phyloP scores from a whole-genome alignment of 2,329 filamentous ascomycete genomes.

The Pochonia chlamydosporia region DNA sequence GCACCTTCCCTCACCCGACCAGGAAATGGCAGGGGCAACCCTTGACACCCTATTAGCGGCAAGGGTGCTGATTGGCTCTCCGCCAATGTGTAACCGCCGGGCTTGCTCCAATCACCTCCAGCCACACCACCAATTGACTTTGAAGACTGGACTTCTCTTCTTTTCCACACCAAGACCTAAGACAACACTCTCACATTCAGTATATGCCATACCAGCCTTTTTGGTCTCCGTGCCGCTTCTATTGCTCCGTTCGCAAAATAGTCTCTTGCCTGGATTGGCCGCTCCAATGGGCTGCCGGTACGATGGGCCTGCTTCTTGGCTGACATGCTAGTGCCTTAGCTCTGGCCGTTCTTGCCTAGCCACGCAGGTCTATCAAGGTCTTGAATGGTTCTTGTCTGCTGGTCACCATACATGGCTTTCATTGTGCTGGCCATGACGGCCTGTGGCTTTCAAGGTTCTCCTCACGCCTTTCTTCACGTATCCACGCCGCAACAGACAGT shows the following conservation, averaged over 20 bases:
- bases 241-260: neutral
- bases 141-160: neutral
- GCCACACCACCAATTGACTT: slow-evolving; percentile 1
- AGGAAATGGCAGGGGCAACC: neutral
- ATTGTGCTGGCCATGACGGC: neutral
- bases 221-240: neutral
- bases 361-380: too few species aligned
- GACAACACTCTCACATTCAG: too few species aligned
- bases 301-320: slow-evolving; percentile 1
- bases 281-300: neutral
- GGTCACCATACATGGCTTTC: too few species aligned
- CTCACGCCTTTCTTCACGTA: neutral
- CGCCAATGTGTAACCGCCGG: slow-evolving; percentile 33
- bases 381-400: too few species aligned
- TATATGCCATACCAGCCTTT: too few species aligned
- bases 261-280: neutral
- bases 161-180: too few species aligned
- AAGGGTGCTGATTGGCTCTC: slow-evolving; percentile 27
- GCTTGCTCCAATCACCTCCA: slow-evolving; percentile 21
- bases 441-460: slow-evolving; percentile 4
- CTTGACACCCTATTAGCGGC: slow-evolving; percentile 8
- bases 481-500: neutral
- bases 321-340: neutral
- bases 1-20: neutral
- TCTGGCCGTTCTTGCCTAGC: neutral